Base-by-base conservation (phyloP, 768 basidiomycete genomes). In the Psilocybe subaeruginosa region DNA sequence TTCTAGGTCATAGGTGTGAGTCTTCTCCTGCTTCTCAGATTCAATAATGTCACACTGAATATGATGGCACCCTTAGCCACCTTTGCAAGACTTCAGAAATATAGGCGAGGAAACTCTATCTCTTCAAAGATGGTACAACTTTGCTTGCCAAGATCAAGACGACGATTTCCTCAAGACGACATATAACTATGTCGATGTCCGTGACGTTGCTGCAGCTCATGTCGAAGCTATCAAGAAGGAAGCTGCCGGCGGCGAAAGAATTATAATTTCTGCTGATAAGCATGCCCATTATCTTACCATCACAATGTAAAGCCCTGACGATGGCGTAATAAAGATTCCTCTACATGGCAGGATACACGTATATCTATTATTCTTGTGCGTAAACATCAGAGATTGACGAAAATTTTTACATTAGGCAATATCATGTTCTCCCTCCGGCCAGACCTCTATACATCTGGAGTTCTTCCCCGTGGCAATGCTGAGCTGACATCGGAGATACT, bases 191-290 rank as follows among this genome's bases (percentile, higher is more conserved):
- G 67, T 83, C 29, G 83, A 87, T 55, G 85, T 86, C 4, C 80
- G 85, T 5, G 86, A 88, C 67, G 68, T 85, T 35, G 86, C 86
- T 0, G 74, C 79, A 17, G 87, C 81, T 0, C 88, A 90, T 68
- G 77, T 78, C 0, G 69, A 75, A 3, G 85, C 85, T 4, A 70
- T 92, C 17, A 77, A 78, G 56, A 80, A 77, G 53, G 74, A 79
- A 29, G 78, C 75, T 3, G 88, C 87, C 0, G 82, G 80, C 2
- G 84, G 84, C 1, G 77, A 90, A 57, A 76, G 90, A 37, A 80
- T 90, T 67, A 78, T 90, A 66, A 63, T 84, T 43, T 72, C 71
- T n/a, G 73, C 70, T 2, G 78, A 80, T 72, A 50, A 3, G 16
- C 4, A 45, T 12, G 5, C 23, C 29, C 51, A 39, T 14, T 14